These are phyloP conservation scores for Dictyostelium purpureum DNA, from an alignment of 78 protist genomes.

Conservation along the genomic window DNA sequence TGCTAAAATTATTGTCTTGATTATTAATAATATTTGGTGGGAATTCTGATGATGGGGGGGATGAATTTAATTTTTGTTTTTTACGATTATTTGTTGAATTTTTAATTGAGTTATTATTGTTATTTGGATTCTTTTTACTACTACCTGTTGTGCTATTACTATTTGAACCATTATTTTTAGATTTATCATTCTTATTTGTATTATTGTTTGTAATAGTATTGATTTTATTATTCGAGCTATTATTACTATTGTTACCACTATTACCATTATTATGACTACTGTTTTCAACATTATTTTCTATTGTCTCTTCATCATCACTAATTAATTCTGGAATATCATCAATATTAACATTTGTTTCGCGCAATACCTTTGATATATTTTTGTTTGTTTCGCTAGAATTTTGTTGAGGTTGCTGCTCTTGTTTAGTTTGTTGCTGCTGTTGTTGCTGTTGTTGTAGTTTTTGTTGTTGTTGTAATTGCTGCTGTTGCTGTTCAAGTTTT, in stretches of 20 bases:
- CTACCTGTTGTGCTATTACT: not conserved
- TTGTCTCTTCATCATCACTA: slow-evolving; percentile 17
- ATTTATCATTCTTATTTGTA: not conserved
- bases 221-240: not conserved
- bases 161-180: not conserved
- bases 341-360: not conserved
- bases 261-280: not conserved
- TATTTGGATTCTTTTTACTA: too few species aligned
- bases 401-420: not conserved
- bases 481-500: not conserved
- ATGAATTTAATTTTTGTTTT: not conserved
- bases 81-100: not conserved
- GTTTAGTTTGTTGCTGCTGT: not conserved
- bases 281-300: not conserved
- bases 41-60: not conserved
- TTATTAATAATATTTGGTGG: not conserved
- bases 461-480: not conserved
- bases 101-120: too few species aligned
- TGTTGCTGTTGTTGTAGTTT: not conserved
- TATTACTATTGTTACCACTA: not conserved
- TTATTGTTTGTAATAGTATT: not conserved
- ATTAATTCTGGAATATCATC: slow-evolving; percentile 35
- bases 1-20: slow-evolving; percentile 34
- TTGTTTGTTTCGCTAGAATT: not conserved
- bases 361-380: not conserved